Conservation (phyloP, 2,329 filamentous ascomycete genomes). For the Neopestalotiopsis clavispora region DNA sequence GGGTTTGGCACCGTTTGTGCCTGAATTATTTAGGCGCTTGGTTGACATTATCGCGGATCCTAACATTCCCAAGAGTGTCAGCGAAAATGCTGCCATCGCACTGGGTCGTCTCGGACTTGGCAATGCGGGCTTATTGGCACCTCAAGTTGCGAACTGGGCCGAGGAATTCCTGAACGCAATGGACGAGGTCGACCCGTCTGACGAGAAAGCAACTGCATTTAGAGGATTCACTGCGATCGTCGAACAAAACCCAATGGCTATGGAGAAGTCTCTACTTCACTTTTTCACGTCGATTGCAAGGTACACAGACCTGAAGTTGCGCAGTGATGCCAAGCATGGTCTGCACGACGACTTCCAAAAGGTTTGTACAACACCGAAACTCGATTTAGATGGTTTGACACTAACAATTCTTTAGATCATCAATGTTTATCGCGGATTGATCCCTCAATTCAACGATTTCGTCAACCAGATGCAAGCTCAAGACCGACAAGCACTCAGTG, state of each 20-base stretch:
- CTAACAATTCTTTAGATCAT: conserved; percentile 47
- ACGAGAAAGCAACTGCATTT: conserved; percentile 94
- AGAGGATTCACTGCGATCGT: conserved; percentile 88
- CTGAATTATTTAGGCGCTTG: conserved; percentile 77
- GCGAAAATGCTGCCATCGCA: conserved; percentile 93
- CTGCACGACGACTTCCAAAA: conserved; percentile 77
- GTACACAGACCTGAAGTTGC: conserved; percentile 69
- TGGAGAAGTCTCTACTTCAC: conserved; percentile 82
- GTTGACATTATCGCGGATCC: conserved; percentile 84
- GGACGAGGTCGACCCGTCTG: conserved; percentile 82
- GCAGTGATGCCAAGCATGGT: conserved; percentile 66
- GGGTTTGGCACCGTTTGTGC: conserved; percentile 77
- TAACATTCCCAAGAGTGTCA: conserved; percentile 83
- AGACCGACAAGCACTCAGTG: conserved; percentile 54
- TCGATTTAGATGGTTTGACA: conserved; percentile 38
- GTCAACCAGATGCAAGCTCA: conserved; percentile 53
- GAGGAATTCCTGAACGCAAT: conserved; percentile 82
- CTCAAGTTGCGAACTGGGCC: conserved; percentile 80
- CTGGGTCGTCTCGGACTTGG: conserved; percentile 85
- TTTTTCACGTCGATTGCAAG: conserved; percentile 86
- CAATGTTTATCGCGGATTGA: conserved; percentile 61
- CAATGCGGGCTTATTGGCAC: conserved; percentile 76
- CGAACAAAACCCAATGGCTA: conserved; percentile 84
- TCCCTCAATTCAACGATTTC: conserved; percentile 63
- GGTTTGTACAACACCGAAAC: conserved; percentile 52